phyloP scores from a whole-genome alignment of 345 rosid genomes.

The Populus euphratica region DNA sequence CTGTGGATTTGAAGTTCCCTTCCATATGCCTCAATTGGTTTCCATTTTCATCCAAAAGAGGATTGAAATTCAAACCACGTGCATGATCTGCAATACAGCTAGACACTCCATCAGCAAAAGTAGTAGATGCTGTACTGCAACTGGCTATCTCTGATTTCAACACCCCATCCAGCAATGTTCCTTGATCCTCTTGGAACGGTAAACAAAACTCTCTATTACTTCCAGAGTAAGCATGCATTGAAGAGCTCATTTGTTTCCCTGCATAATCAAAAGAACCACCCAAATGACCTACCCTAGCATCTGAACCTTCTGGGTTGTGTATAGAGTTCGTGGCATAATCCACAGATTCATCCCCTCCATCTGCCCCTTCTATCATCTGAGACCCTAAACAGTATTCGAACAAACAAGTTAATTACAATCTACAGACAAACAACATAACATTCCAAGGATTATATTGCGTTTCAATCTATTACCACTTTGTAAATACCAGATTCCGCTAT shows the following conservation, averaged over 20 bases:
- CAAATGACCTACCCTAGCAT: constrained; percentile 17
- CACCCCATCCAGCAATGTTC: constrained; percentile 30
- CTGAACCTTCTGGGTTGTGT: constrained; percentile 26
- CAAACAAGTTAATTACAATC: constrained; percentile 13
- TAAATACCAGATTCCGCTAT: neutral
- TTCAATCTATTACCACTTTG: constrained; percentile 16
- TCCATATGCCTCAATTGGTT: constrained; percentile 21
- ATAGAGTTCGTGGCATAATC: constrained; percentile 7
- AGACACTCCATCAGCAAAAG: constrained; percentile 36
- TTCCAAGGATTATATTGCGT: neutral
- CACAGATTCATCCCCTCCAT: neutral
- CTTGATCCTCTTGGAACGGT: constrained; percentile 24
- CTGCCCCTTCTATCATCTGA: constrained; percentile 26
- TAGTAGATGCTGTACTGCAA: constrained; percentile 44
- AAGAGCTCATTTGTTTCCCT: constrained; percentile 27
- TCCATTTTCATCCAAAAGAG: constrained; percentile 21
- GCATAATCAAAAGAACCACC: constrained; percentile 27
- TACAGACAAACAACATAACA: neutral
- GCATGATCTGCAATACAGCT: constrained; percentile 25
- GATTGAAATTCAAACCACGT: constrained; percentile 23
- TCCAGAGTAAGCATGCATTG: constrained; percentile 38
- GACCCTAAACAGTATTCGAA: constrained; percentile 32
- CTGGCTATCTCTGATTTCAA: constrained; percentile 39
- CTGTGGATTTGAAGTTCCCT: constrained; percentile 27
- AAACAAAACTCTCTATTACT: constrained; percentile 41